These are phyloP conservation scores for Cymodocea nodosa DNA, from an alignment of 116 monocot species.

Conservation along the genomic window DNA sequence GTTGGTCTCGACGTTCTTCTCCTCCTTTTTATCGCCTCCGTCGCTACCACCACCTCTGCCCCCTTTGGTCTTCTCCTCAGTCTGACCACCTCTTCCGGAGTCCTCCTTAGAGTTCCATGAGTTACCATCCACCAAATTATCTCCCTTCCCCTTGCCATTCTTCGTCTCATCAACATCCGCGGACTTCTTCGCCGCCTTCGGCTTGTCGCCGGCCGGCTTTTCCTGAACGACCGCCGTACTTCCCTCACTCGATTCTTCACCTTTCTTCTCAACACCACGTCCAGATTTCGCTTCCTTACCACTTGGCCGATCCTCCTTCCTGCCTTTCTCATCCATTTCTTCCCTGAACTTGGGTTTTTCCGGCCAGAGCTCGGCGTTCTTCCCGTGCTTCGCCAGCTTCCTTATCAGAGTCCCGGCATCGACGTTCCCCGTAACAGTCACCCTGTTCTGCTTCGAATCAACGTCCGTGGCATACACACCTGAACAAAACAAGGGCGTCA, in stretches of 20 bases:
- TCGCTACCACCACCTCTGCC: background rate
- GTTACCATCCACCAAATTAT: too few species aligned
- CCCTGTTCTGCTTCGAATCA: slow-evolving; percentile 35
- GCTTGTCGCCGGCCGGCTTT: slow-evolving; percentile 1
- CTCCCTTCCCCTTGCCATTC: background rate
- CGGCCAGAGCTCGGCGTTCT: slow-evolving; percentile 23
- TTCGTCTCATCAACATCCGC: background rate
- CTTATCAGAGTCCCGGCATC: slow-evolving; percentile 24
- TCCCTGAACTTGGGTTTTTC: slow-evolving; percentile 7
- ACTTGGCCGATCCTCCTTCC: background rate
- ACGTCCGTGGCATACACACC: slow-evolving; percentile 30
- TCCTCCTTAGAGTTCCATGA: too few species aligned
- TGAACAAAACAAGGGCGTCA: background rate
- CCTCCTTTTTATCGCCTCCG: background rate
- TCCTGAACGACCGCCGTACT: too few species aligned
- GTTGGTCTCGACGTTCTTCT: background rate
- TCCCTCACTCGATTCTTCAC: background rate
- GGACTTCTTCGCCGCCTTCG: background rate
- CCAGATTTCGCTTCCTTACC: background rate
- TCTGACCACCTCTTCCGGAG: too few species aligned
- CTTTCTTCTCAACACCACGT: background rate
- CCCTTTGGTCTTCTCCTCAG: too few species aligned
- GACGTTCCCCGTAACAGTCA: slow-evolving; percentile 17
- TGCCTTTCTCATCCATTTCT: background rate
- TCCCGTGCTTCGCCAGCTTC: slow-evolving; percentile 18